These are phyloP conservation scores for Ogataea thermomethanolica DNA, from an alignment of 805 yeast genomes.

Conservation along the genomic window DNA sequence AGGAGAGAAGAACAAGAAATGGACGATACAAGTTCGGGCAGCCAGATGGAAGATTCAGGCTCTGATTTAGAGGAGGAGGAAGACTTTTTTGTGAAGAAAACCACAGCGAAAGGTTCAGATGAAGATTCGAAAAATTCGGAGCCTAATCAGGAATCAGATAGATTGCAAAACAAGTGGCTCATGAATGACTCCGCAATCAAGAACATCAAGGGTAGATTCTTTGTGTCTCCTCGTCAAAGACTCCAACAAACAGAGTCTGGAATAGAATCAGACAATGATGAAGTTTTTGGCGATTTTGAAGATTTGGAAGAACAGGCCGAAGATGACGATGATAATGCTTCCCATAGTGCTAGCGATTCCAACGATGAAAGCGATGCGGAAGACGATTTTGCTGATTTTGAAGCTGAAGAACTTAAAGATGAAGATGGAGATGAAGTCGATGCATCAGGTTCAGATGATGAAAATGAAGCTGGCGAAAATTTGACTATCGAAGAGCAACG, in stretches of 20 bases:
- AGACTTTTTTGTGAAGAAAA: constrained; percentile 55
- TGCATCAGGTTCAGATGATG: constrained; percentile 40
- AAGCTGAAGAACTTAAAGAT: constrained; percentile 45
- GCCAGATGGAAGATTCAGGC: constrained; percentile 39
- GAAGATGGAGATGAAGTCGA: constrained; percentile 33
- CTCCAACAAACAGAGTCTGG: constrained; percentile 31
- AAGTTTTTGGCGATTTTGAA: constrained; percentile 44
- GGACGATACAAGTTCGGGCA: constrained; percentile 36
- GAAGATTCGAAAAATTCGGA: constrained; percentile 29
- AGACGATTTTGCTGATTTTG: constrained; percentile 54
- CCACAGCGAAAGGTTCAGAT: constrained; percentile 10
- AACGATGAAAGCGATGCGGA: constrained; percentile 22
- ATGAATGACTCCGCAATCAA: constrained; percentile 36
- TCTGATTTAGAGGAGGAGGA: constrained; percentile 42
- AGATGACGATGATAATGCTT: constrained; percentile 13
- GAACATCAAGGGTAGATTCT: constrained; percentile 44
- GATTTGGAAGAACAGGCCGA: constrained; percentile 30
- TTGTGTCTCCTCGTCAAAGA: constrained; percentile 49
- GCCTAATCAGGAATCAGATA: constrained; percentile 36
- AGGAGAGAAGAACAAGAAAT: constrained; percentile 47
- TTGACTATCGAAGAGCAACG: constrained; percentile 71
- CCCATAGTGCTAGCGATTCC: constrained; percentile 31
- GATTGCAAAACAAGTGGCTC: constrained; percentile 44
- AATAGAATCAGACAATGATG: constrained; percentile 43
- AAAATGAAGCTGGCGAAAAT: constrained; percentile 30